Base-by-base conservation (phyloP, 2,329 filamentous ascomycete species). In the Aureobasidium vineae region DNA sequence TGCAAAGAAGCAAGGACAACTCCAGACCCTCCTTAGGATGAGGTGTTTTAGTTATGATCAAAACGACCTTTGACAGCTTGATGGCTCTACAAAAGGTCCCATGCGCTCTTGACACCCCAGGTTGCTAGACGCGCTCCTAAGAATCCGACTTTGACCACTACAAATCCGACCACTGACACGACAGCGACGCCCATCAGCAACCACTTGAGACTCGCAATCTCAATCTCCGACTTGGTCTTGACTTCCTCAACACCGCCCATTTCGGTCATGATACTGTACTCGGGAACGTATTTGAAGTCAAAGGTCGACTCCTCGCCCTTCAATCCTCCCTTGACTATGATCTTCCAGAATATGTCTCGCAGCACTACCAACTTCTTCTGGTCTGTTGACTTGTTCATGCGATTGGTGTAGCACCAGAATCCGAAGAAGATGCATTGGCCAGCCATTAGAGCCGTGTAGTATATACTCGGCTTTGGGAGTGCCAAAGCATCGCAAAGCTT, bases 221-320 rank as follows among this genome's bases (percentile, higher is more conserved):
- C 83, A 16, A 83, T 73, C 19, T 75, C 75, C 5, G 75, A 77
- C 41, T 72, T 73, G 43, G 72, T 71, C 71, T 77, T 76, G 36
- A 77, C 75, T 69, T 78, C 77, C 49, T 76, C 73, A 56, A 76
- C 74, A 68, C 80, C 75, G 1, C 79, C 80, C 75, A 82, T 75
- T 54, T 80, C 78, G 4, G 83, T 85, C 15, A 81, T 76, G 10
- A 81, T 83, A 59, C 77, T 73, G 59, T 83, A 82, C 69, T 84
- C 78, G 0, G 89, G 88, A 11, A 89, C 79, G 72, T 89, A 90
- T 73, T 91, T 89, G 77, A 92, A 89, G 23, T 88, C 85, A 72
- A 92, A 92, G 10, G 78, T 80, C 1, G 84, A 85, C 71, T 87
- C 83, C 54, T 83, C 79, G 0, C 88, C 81, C 13, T 77, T 86